Percentiles rank a stretch among this genome's conserved stretches.
Evolutionary conservation across 1,284 basidiomycete genomes (phyloP).

Genomic region (Sporisorium scitamineum): DNA sequence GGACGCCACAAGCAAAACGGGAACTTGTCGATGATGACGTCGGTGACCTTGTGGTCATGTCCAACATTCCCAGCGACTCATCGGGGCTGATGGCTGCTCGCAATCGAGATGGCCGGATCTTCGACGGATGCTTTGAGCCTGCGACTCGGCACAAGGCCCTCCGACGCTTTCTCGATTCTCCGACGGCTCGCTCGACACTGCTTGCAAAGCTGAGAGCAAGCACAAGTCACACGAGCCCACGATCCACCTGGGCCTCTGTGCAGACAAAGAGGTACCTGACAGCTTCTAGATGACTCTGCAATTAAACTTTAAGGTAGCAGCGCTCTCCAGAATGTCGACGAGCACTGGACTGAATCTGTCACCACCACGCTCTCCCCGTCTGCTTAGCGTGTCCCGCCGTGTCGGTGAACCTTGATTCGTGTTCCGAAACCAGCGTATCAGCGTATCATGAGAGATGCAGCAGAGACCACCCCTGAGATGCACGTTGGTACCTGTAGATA

Average conservation of each 20-base stretch:
- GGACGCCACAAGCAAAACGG: too few relatives aligned
- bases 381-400: neutral
- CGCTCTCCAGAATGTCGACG: too few relatives aligned
- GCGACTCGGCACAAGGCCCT: neutral
- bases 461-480: neutral
- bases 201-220: too few relatives aligned
- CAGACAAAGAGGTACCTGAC: too few relatives aligned
- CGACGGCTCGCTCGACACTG: too few relatives aligned
- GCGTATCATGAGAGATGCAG: neutral
- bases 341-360: too few relatives aligned
- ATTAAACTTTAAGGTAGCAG: too few relatives aligned
- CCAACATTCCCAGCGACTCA: neutral
- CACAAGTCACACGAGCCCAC: too few relatives aligned
- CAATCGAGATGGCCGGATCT: neutral
- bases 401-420: neutral
- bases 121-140: neutral
- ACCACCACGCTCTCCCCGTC: too few relatives aligned
- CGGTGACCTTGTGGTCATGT: neutral
- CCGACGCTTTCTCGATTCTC: neutral
- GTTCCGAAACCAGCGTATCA: neutral
- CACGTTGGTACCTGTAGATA: neutral
- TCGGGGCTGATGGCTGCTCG: neutral
- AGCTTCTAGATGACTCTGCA: too few relatives aligned
- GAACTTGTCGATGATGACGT: constrained; percentile 1
- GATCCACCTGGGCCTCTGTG: too few relatives aligned